Percentiles rank a stretch among this genome's conserved stretches.
Conservation (phyloP, 805 yeast species). For the Ogataea nonfermentans region DNA sequence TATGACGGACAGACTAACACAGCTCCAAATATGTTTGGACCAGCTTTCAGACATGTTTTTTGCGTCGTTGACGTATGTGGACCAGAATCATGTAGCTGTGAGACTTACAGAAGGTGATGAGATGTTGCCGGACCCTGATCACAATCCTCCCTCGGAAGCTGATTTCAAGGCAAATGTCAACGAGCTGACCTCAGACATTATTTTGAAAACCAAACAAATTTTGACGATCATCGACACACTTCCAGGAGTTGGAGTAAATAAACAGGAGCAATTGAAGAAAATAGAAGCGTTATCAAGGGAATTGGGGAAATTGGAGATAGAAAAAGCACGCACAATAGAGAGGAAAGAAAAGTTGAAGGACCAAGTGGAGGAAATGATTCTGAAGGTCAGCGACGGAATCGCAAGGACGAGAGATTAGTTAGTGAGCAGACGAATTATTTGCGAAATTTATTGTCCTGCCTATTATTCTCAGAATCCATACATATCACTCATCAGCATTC, state of each 20-base stretch:
- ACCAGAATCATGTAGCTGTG: constrained; percentile 65
- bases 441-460: background rate
- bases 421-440: background rate
- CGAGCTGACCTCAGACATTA: constrained; percentile 82
- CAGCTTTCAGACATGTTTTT: constrained; percentile 74
- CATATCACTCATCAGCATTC: constrained; percentile 39
- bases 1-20: constrained; percentile 88
- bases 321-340: constrained; percentile 53
- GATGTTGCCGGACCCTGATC: constrained; percentile 60
- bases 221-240: constrained; percentile 80
- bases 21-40: constrained; percentile 84
- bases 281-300: constrained; percentile 64
- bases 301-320: constrained; percentile 56
- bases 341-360: constrained; percentile 62
- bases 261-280: constrained; percentile 63
- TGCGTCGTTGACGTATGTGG: constrained; percentile 76
- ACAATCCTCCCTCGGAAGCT: constrained; percentile 40
- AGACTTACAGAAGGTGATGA: constrained; percentile 48
- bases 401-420: constrained; percentile 38
- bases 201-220: constrained; percentile 82
- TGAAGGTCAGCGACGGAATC: constrained; percentile 56
- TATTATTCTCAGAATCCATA: constrained; percentile 36
- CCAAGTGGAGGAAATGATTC: constrained; percentile 65
- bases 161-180: constrained; percentile 49
- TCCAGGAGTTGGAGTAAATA: constrained; percentile 90